Conservation (phyloP, 495 filamentous ascomycete genomes). For the Podospora anserina region DNA sequence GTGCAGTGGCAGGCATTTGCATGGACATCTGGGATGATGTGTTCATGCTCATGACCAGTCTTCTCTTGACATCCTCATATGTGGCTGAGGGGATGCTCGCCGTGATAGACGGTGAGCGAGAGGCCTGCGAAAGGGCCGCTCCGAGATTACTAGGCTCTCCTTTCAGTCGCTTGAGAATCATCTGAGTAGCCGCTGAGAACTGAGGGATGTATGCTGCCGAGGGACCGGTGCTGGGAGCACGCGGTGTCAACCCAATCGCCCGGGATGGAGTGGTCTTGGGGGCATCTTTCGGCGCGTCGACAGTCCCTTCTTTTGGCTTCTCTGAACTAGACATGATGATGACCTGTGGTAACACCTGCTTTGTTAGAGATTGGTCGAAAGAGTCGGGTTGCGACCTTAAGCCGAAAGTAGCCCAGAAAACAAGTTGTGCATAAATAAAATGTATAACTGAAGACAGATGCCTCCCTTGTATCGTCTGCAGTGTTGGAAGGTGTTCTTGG, state of each 20-base stretch:
- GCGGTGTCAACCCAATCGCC: slow-evolving; percentile 25
- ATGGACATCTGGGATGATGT: slow-evolving; percentile 49
- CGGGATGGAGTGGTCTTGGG: slow-evolving; percentile 4
- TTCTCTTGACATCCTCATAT: slow-evolving; percentile 48
- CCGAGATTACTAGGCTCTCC: slow-evolving; percentile 38
- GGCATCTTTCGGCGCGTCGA: not conserved
- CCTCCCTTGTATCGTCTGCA: not conserved
- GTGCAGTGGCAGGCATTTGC: slow-evolving; percentile 27
- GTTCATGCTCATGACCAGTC: slow-evolving; percentile 49
- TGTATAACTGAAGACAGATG: not conserved
- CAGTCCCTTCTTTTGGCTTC: not conserved
- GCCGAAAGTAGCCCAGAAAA: not conserved
- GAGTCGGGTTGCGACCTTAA: not conserved
- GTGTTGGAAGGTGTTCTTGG: not conserved
- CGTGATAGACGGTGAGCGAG: slow-evolving; percentile 23
- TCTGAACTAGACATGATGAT: not conserved
- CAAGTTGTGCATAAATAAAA: not conserved
- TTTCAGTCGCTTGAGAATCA: slow-evolving; percentile 56
- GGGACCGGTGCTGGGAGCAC: slow-evolving; percentile 19
- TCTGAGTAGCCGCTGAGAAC: slow-evolving; percentile 53
- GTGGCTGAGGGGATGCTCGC: slow-evolving; percentile 35
- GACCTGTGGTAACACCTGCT: not conserved
- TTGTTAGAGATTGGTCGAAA: not conserved
- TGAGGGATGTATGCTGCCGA: slow-evolving; percentile 42
- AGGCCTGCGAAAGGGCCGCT: slow-evolving; percentile 36